Base-by-base conservation (phyloP, 169 alveolate genomes). In the Plasmodium coatneyi region DNA sequence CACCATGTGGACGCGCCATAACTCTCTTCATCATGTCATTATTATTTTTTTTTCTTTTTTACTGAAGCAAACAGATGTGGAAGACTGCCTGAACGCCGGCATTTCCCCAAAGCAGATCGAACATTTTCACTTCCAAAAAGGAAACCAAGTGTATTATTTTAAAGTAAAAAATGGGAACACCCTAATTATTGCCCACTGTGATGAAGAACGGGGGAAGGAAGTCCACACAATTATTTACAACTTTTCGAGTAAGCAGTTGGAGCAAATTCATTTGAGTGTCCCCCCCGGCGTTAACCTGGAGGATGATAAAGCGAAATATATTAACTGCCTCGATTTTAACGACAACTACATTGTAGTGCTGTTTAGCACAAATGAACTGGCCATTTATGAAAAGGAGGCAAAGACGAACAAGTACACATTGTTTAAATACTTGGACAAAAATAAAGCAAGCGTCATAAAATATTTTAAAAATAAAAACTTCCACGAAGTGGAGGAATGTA, bases 381-480 rank as follows among this genome's bases (percentile, higher is more conserved):
- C 71, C 5, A 39, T 87, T 56, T 87, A 30, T 28, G 30, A 60
- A 60, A 87, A 80, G 46, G 19, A 41, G 5, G 22, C 22, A 19
- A 22, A 49, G 9, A 32, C n/a, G 9, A 74, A 76, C n/a, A 82
- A 82, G 10, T 72, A 56, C 70, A 43, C 74, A n/a, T 32, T 78
- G 79, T 80, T 56, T 66, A 87, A 87, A 87, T 87, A 79, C 32
- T 39, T 87, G 28, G 82, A 80, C 43, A 46, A n/a, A 60, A 32
- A 87, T 28, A 12, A 79, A 66, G 41, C 71, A 32, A 80, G 76
- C 34, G 52, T 39, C 30, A 10, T 87, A 14, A 87, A 87, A 79
- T 87, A 87, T 79, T 87, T 87, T 78, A 87, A 79, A 25, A 87
- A 79, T 28, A 87, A 22, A 52, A 78, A 56, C 49, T 78, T 87